Percentiles rank a stretch among this genome's conserved stretches.
Conservation (phyloP, 2,329 filamentous ascomycete species). For the Talaromyces atroroseus region DNA sequence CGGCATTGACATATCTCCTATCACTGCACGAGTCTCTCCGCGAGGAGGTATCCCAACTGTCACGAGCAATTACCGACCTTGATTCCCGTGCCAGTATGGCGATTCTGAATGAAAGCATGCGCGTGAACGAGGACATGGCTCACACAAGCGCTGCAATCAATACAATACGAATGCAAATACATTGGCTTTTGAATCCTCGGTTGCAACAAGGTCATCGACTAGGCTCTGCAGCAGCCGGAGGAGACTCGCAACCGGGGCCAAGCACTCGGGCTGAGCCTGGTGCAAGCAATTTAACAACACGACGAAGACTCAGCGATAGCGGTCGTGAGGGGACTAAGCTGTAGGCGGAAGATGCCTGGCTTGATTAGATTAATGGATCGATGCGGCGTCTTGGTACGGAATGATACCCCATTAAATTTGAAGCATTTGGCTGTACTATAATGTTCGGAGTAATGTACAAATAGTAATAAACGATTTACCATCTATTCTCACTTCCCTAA, state of each 20-base stretch:
- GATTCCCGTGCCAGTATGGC: slow-evolving; percentile 59
- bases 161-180: slow-evolving; percentile 55
- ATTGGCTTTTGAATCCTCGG: slow-evolving; percentile 57
- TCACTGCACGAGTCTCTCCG: slow-evolving; percentile 57
- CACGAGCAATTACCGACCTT: slow-evolving; percentile 52
- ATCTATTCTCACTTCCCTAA: too few species aligned
- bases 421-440: neutral
- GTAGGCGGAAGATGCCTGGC: slow-evolving; percentile 10
- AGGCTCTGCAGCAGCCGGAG: slow-evolving; percentile 12
- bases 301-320: slow-evolving; percentile 35
- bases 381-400: neutral
- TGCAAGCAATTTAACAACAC: slow-evolving; percentile 16
- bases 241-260: slow-evolving; percentile 14
- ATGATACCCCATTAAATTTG: neutral
- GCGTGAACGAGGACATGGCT: slow-evolving; percentile 57
- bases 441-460: neutral
- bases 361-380: neutral
- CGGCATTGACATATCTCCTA: slow-evolving; percentile 53
- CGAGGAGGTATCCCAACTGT: slow-evolving; percentile 53
- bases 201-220: slow-evolving; percentile 39
- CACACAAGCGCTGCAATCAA: slow-evolving; percentile 57
- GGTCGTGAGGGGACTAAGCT: slow-evolving; percentile 39
- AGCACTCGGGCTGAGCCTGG: slow-evolving; percentile 18
- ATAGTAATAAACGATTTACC: neutral
- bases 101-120: slow-evolving; percentile 57